Evolutionary conservation across 352 stramenopile species (phyloP), one percentile per base, ranked within the genome.

Genomic region (Phytophthora cactorum): DNA sequence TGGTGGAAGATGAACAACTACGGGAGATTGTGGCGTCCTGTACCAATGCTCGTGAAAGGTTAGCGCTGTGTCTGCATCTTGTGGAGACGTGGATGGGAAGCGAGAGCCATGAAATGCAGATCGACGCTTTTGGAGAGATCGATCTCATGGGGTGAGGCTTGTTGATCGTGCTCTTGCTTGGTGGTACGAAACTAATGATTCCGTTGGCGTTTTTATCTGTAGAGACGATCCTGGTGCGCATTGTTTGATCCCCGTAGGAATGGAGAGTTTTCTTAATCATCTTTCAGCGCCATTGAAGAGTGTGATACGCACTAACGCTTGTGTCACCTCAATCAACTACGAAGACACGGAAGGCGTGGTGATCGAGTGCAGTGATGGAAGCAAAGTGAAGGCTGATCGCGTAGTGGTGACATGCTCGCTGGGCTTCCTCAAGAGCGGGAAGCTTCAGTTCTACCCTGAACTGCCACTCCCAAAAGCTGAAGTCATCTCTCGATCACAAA

Each of bases 31-130:
- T 70, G 36, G 29, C 11, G 25, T 66, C 52, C 10, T 43, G 28
- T 52, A 14, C 41, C 15, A 70, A 80, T 41, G 68, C 63, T 52
- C 47, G 59, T 1, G 47, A 72, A 31, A 59, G 76, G 12, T 52
- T 89, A 45, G 22, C 51, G 4, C 57, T 85, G 36, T 83, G 76
- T 52, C 22, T 86, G 31, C 71, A 67, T 17, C 68, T 87, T 38
- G 66, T 85, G 29, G 78, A 89, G 59, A 74, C 74, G 9, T 89
- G 80, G 80, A 86, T 89, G 78, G 80, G 80, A 9, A 70, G 68
- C 4, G 61, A 66, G 17, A 78, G 74, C 0, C 64, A 81, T 10
- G 58, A 70, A 36, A 64, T 87, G 44, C 78, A 84, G 59, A 63
- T 84, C 15, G 78, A 85, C 38, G 80, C 79, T 17, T 87, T 89